These are phyloP conservation scores for Jacaranda copaia DNA, from an alignment of 257 asterid genomes.

Conservation along the genomic window DNA sequence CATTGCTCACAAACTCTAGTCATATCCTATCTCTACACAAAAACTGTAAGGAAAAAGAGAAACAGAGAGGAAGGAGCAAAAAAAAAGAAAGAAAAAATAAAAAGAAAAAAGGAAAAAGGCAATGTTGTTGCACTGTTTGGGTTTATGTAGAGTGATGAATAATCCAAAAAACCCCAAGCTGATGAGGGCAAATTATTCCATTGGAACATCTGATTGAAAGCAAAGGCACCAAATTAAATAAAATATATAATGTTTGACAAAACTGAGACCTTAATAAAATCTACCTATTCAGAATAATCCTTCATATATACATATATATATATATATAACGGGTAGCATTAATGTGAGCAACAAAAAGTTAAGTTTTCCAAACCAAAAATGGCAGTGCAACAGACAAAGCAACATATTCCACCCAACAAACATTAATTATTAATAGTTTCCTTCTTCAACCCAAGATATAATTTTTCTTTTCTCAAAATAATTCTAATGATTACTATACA, in stretches of 20 bases:
- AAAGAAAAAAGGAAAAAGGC: background rate
- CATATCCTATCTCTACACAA: background rate
- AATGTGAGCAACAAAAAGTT: constrained; percentile 3
- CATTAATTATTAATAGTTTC: too few species aligned
- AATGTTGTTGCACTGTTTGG: background rate
- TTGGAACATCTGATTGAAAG: constrained; percentile 26
- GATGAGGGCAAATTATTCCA: constrained; percentile 30
- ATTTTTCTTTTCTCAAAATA: too few species aligned
- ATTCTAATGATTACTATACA: too few species aligned
- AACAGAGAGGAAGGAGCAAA: too few species aligned
- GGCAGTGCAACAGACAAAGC: constrained; percentile 35
- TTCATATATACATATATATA: too few species aligned
- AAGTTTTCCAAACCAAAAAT: constrained; percentile 14
- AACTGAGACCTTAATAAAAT: constrained; percentile 1
- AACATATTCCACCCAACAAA: constrained; percentile 12
- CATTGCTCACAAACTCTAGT: too few species aligned
- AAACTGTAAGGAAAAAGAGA: too few species aligned
- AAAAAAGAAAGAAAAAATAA: too few species aligned
- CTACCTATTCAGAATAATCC: background rate
- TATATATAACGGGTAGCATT: background rate
- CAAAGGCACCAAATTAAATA: background rate
- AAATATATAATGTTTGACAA: constrained; percentile 15
- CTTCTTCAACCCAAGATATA: too few species aligned
- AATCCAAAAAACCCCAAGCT: constrained; percentile 11
- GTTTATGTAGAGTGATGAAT: constrained; percentile 3